Conservation (phyloP, 371 early-diverging fungal genomes). For the Mortierella sp. region DNA sequence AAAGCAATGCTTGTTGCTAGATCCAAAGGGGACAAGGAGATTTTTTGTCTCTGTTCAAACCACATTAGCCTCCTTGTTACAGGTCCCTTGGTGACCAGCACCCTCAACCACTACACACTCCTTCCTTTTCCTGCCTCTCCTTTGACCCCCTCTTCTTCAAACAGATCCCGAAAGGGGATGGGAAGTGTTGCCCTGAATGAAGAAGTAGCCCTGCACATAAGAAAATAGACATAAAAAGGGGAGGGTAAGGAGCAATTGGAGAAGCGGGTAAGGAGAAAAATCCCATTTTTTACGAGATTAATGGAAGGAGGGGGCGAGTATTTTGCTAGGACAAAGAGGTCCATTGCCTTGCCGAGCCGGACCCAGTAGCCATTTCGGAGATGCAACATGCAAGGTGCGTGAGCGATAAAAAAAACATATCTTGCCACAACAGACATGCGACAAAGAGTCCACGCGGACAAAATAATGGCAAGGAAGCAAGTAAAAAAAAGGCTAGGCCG, state of each 20-base stretch:
- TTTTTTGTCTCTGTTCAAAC: background rate
- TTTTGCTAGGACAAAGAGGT: too few species aligned
- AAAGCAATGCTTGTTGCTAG: too few species aligned
- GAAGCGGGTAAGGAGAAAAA: background rate
- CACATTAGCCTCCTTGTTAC: background rate
- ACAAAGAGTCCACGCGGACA: background rate
- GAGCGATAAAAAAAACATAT: too few species aligned
- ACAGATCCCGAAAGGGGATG: background rate
- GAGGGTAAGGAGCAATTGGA: background rate
- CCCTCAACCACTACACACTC: too few species aligned
- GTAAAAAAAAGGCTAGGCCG: background rate
- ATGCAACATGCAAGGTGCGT: too few species aligned
- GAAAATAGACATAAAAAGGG: background rate
- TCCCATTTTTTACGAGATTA: background rate
- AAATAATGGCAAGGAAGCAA: background rate
- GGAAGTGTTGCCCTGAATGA: background rate
- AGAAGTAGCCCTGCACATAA: background rate
- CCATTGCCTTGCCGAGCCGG: too few species aligned
- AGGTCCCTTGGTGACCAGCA: background rate
- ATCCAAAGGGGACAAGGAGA: too few species aligned
- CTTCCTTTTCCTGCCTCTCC: too few species aligned
- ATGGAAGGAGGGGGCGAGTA: background rate
- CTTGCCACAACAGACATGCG: background rate
- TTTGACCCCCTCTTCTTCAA: background rate
- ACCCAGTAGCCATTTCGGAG: too few species aligned